Evolutionary conservation across 768 basidiomycete species (phyloP).

Genomic region (Lactarius hatsudake): DNA sequence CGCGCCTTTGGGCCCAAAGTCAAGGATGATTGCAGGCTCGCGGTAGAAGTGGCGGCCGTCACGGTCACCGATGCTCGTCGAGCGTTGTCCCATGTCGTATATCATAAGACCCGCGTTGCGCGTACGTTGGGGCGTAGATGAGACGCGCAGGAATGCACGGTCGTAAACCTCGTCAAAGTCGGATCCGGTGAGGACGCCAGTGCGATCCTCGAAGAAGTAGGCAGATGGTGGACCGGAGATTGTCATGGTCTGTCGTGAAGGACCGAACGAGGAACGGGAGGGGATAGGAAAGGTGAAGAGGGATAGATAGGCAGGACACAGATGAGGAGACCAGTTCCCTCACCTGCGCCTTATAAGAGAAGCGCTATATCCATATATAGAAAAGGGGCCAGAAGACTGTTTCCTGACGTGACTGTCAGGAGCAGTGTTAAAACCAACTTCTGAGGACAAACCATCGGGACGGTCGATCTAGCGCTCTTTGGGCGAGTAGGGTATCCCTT

Average conservation of each 20-base stretch:
- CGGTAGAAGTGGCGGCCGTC: conserved; percentile 51
- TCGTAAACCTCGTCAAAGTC: conserved; percentile 82
- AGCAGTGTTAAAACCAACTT: conserved; percentile 12
- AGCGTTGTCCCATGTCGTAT: conserved; percentile 64
- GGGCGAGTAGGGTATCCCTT: conserved; percentile 6
- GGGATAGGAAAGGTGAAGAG: neutral
- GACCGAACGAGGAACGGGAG: neutral
- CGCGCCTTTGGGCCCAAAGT: conserved; percentile 55
- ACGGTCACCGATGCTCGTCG: conserved; percentile 50
- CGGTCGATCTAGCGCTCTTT: conserved; percentile 19
- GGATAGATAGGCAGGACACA: neutral
- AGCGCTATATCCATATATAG: neutral
- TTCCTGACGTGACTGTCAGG: conserved; percentile 16
- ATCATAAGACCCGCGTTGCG: conserved; percentile 45
- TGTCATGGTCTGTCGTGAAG: conserved; percentile 18
- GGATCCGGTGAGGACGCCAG: conserved; percentile 49
- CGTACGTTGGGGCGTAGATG: conserved; percentile 41
- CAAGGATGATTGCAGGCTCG: conserved; percentile 56
- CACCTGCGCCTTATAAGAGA: conserved; percentile 17
- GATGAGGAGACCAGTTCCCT: neutral
- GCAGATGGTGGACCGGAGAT: conserved; percentile 32
- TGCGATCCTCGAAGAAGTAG: conserved; percentile 66
- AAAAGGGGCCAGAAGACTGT: conserved; percentile 13
- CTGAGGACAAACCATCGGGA: conserved; percentile 13
- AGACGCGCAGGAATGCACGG: conserved; percentile 64